Percentiles rank a stretch among this genome's conserved stretches.
phyloP scores from a whole-genome alignment of 2,329 filamentous ascomycete genomes.

The Sclerotinia spermophila region DNA sequence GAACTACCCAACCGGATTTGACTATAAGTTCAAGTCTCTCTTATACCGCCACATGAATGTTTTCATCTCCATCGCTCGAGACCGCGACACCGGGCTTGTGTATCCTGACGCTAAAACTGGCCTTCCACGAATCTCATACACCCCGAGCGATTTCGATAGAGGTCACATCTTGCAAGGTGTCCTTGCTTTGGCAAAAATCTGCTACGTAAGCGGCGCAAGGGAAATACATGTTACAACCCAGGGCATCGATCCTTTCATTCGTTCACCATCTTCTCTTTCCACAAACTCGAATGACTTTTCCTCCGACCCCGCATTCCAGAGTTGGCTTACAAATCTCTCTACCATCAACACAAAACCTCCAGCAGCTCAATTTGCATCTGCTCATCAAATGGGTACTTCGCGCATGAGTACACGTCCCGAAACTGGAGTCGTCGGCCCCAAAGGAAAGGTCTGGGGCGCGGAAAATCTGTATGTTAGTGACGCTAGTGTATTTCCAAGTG shows the following conservation, averaged over 20 bases:
- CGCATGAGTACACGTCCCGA: constrained; percentile 56
- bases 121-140: constrained; percentile 64
- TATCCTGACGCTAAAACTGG: constrained; percentile 68
- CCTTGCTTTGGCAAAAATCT: constrained; percentile 69
- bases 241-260: constrained; percentile 59
- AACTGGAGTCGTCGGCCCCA: constrained; percentile 55
- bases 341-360: constrained; percentile 2
- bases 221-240: constrained; percentile 69
- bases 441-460: constrained; percentile 62
- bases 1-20: constrained; percentile 64
- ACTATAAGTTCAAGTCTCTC: constrained; percentile 68
- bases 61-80: constrained; percentile 71
- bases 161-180: constrained; percentile 68
- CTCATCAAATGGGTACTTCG: constrained; percentile 78
- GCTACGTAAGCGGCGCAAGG: constrained; percentile 72
- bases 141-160: constrained; percentile 66
- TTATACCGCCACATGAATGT: constrained; percentile 66
- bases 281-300: background rate
- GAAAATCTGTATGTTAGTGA: constrained; percentile 67
- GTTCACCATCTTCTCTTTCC: background rate
- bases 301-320: constrained; percentile 56
- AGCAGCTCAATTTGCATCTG: constrained; percentile 53
- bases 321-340: constrained; percentile 50
- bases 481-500: constrained; percentile 71
- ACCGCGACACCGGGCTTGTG: constrained; percentile 71